Base-by-base conservation (phyloP, 495 filamentous ascomycete genomes). In the Aspergillus cavernicola region DNA sequence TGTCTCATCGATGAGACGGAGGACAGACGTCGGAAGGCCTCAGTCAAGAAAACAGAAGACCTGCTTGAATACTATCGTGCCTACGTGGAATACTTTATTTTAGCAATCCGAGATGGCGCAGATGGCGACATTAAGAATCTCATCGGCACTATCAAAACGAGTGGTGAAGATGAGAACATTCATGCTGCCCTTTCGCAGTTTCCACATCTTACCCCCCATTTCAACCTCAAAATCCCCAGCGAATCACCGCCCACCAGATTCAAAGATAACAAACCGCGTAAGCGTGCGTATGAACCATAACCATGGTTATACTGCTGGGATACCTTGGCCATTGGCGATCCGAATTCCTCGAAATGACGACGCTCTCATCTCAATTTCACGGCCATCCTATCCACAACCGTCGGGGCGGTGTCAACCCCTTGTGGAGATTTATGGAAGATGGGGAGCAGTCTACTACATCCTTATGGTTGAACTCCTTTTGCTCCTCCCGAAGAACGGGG, bases 11-110 rank as follows among this genome's bases (percentile, higher is more conserved):
- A 75, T 45, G 64, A 70, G 57, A 41, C 50, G 39, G 61, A 66
- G 50, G 72, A 75, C 48, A 73, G 59, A 55, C 72, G 72, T 9
- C 72, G 72, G 37, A 75, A 75, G 53, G 62, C 66, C 7, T 50
- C 64, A n/a, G 66, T 63, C 15, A 64, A 60, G 23, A 56, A 56
- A 22, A 65, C 65, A 2, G 61, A 71, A 31, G 65, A 73, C 8
- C 59, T 66, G 13, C 52, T 71, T 20, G 50, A 50, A n/a, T 66
- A 57, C 35, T 64, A 65, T 28, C 58, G 57, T 12, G 43, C 43
- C 11, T 69, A 72, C 23, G 37, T 70, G 26, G 63, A 73, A 2
- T 53, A 66, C 12, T 26, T 75, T 7, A 44, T 75, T 7, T 35
- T 36, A 1, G 42, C 61, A 3, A 62, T 75, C 28, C 63, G 71